Evolutionary conservation across 352 stramenopile genomes (phyloP).

Genomic region (Globisporangium parvum): DNA sequence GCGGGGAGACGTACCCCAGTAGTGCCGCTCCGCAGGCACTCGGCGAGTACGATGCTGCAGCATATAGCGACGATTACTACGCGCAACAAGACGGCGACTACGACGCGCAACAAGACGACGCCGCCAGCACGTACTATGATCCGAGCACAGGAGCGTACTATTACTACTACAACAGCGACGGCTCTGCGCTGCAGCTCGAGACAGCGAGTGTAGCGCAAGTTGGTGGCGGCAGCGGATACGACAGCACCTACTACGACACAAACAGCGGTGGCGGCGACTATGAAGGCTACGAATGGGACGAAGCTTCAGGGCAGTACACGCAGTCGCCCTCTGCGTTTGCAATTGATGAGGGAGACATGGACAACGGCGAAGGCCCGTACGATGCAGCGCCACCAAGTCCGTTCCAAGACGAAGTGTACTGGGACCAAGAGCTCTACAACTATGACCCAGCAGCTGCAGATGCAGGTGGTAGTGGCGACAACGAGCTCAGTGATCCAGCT

Average conservation of each 20-base stretch:
- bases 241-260: no score
- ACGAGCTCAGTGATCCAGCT: no score
- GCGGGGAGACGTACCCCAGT: no score
- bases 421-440: slow-evolving; percentile 34
- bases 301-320: slow-evolving; percentile 12
- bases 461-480: neutral
- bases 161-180: slow-evolving; percentile 2
- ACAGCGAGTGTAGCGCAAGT: no score
- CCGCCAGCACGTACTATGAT: no score
- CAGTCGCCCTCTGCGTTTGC: slow-evolving; percentile 13
- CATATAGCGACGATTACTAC: no score
- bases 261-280: neutral
- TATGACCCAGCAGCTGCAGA: neutral
- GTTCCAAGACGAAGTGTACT: slow-evolving; percentile 48
- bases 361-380: neutral
- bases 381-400: slow-evolving; percentile 15
- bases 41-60: neutral
- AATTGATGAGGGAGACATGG: neutral
- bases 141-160: neutral
- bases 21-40: no score
- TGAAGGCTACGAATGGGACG: slow-evolving; percentile 7
- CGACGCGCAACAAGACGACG: no score
- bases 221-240: no score
- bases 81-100: no score
- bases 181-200: neutral